phyloP scores from a whole-genome alignment of 2,329 filamentous ascomycete species.

The Mariannaea sp. region DNA sequence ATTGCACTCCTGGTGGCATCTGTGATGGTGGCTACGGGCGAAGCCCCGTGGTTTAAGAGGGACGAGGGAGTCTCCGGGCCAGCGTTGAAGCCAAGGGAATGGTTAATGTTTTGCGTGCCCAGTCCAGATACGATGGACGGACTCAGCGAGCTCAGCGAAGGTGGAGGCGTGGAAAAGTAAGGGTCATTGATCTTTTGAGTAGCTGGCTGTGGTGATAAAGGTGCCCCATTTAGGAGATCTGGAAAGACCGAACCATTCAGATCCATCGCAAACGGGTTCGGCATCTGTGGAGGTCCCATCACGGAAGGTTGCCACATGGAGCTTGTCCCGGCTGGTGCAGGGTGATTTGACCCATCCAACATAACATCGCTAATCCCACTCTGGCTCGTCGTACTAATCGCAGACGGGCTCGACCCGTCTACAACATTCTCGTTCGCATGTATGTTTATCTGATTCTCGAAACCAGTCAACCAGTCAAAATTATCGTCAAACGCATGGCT shows the following conservation, averaged over 20 bases:
- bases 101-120: constrained; percentile 64
- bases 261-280: constrained; percentile 75
- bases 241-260: constrained; percentile 75
- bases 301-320: constrained; percentile 73
- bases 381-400: constrained; percentile 92
- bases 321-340: constrained; percentile 56
- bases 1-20: constrained; percentile 67
- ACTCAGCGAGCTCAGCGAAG: constrained; percentile 74
- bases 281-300: constrained; percentile 70
- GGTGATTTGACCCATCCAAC: constrained; percentile 78
- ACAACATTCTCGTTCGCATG: constrained; percentile 77
- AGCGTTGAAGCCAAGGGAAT: constrained; percentile 65
- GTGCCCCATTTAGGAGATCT: constrained; percentile 73
- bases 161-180: constrained; percentile 79
- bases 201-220: constrained; percentile 78
- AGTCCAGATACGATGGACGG: constrained; percentile 71
- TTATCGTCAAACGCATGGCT: constrained; percentile 71
- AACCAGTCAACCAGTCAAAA: constrained; percentile 82
- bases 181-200: constrained; percentile 72
- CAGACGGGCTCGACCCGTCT: constrained; percentile 92
- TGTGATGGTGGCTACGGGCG: constrained; percentile 67
- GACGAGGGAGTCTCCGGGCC: constrained; percentile 76
- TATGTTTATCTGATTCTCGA: constrained; percentile 78
- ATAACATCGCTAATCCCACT: constrained; percentile 90
- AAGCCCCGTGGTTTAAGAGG: constrained; percentile 63